Evolutionary conservation across 345 rosid genomes (phyloP), one percentile per base, ranked within the genome.

Genomic region (Melaleuca quinquenervia): DNA sequence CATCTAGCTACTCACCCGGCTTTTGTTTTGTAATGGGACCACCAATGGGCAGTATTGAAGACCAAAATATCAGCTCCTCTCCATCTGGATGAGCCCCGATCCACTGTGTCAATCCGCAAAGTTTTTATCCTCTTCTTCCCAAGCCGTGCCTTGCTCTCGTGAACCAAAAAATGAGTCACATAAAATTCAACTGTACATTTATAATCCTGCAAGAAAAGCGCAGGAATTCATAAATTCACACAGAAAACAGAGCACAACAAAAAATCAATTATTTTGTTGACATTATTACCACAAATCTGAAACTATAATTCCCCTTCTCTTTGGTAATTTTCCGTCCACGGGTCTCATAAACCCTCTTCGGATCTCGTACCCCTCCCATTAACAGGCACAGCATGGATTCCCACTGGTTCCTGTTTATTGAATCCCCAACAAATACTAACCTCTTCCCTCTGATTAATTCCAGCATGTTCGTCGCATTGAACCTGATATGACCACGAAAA

Each of bases 31-130:
- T 88, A 91, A 90, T 97, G 99, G 53, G 98, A 91, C 99, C 99
- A 97, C 99, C 99, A 97, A 90, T 96, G 98, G 41, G 98, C 99
- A 62, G 98, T 92, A 91, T 97, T 97, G 90, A 97, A 96, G 87
- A 97, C 91, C 85, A 97, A 87, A 83, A 97, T 88, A 91, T 95
- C 95, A 85, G 98, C 98, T 86, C 97, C 96, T 90, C 90, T 94
- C 99, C 98, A 97, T 93, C 92, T 95, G 20, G 98, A 97, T 52
- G 99, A 92, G 36, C 95, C 96, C 75, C 87, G 97, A 92, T 95
- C 98, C 55, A 97, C 92, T 11, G 94, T 89, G 86, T 97, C 98
- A n/a, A 97, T 93, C 70, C 96, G 91, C 90, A 96, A 89, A 32
- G 96, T 96, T 75, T 92, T 95, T 90, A 90, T 90, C 58, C 96